Evolutionary conservation across 306 rosid genomes (phyloP).

Genomic region (Oemleria cerasiformis): DNA sequence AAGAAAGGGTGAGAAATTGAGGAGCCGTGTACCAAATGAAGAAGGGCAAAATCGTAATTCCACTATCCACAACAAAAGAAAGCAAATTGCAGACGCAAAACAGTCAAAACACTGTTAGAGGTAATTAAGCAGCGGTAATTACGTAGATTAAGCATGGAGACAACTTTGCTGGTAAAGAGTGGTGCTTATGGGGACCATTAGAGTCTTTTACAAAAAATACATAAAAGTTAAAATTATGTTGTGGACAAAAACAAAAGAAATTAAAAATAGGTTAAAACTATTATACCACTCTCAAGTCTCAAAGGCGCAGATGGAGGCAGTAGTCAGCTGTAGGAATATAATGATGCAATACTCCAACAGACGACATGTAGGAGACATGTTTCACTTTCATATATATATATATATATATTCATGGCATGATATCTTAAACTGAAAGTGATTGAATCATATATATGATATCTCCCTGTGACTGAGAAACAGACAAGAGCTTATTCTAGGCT

Average conservation of each 20-base stretch:
- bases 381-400: neutral
- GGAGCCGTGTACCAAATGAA: too few relatives aligned
- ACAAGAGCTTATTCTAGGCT: neutral
- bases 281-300: too few relatives aligned
- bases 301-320: neutral
- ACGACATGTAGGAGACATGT: slow-evolving; percentile 16
- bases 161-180: slow-evolving; percentile 14
- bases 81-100: too few relatives aligned
- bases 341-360: neutral
- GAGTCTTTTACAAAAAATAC: slow-evolving; percentile 1
- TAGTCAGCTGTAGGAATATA: slow-evolving; percentile 1
- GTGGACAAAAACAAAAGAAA: too few relatives aligned
- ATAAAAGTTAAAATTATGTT: neutral
- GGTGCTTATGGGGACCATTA: slow-evolving; percentile 10
- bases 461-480: neutral
- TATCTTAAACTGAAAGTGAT: slow-evolving; percentile 3
- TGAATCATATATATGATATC: too few relatives aligned
- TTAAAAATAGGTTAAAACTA: too few relatives aligned
- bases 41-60: too few relatives aligned
- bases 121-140: neutral
- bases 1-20: too few relatives aligned
- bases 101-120: neutral
- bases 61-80: too few relatives aligned
- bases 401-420: too few relatives aligned
- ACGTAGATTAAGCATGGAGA: neutral